A percentile compares a stretch with the other conserved stretches of the same genome.
phyloP scores from a whole-genome alignment of 805 yeast species.

The Sungouiella blattae region DNA sequence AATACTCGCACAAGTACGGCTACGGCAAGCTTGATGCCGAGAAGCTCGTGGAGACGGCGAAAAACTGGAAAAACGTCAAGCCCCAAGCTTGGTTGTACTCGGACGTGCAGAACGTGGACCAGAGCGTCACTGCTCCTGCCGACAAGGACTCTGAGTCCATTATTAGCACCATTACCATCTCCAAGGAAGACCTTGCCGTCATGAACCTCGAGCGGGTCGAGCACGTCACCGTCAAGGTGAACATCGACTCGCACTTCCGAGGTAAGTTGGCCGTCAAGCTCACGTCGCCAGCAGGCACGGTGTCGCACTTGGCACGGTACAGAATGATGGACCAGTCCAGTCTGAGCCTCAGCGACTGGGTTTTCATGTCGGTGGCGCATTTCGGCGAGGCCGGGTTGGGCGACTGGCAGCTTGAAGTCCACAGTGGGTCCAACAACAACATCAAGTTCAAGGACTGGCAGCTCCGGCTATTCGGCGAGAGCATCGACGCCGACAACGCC shows the following conservation, averaged over 20 bases:
- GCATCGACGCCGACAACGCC: constrained; percentile 60
- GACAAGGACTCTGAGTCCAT: constrained; percentile 16
- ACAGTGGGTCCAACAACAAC: constrained; percentile 32
- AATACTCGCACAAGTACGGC: constrained; percentile 84
- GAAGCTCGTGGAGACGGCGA: constrained; percentile 66
- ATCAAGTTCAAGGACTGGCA: constrained; percentile 63
- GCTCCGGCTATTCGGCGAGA: constrained; percentile 78
- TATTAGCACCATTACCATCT: constrained; percentile 37
- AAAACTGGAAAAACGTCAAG: constrained; percentile 76
- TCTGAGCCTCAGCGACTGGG: constrained; percentile 76
- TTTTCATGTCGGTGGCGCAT: constrained; percentile 95
- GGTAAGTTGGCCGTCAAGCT: constrained; percentile 69
- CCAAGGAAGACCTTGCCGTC: constrained; percentile 44
- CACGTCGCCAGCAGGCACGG: constrained; percentile 70
- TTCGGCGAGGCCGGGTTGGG: constrained; percentile 89
- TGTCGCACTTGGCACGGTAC: constrained; percentile 67
- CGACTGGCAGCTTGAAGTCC: constrained; percentile 72
- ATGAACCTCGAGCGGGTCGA: constrained; percentile 72
- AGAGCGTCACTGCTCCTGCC: constrained; percentile 13
- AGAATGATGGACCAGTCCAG: constrained; percentile 56
- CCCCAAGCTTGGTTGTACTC: constrained; percentile 83
- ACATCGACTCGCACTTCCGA: constrained; percentile 59
- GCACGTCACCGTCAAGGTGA: constrained; percentile 80
- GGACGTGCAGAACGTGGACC: constrained; percentile 35
- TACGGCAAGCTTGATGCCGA: constrained; percentile 90